These are phyloP conservation scores for Quercus gilva DNA, from an alignment of 306 rosid species.

Conservation along the genomic window DNA sequence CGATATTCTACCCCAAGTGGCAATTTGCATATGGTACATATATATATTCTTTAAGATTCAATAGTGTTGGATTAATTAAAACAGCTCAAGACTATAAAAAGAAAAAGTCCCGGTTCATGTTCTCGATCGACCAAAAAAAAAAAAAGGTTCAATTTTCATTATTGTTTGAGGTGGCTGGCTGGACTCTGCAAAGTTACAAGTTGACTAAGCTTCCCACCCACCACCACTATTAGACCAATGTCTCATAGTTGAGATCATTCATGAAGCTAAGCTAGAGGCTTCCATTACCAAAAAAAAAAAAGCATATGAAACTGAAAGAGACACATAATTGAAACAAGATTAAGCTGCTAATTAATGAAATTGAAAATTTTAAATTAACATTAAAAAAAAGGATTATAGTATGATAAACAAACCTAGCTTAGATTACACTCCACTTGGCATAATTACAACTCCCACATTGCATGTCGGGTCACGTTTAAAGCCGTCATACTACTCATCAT, in stretches of 20 bases:
- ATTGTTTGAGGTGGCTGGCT: background rate
- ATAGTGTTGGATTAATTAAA: background rate
- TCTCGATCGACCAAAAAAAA: background rate
- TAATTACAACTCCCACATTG: background rate
- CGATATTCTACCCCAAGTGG: background rate
- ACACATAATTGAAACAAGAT: background rate
- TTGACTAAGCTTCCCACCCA: constrained; percentile 12
- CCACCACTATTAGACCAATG: background rate
- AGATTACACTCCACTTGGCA: constrained; percentile 11
- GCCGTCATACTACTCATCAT: background rate
- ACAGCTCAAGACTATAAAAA: background rate
- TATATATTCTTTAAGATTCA: background rate
- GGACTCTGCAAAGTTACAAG: background rate
- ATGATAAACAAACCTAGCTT: background rate
- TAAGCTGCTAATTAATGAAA: background rate
- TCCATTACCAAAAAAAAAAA: background rate
- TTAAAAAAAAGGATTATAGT: background rate
- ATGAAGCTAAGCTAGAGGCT: background rate
- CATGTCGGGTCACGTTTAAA: background rate
- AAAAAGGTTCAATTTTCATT: background rate
- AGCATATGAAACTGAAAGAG: background rate
- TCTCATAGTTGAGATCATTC: background rate
- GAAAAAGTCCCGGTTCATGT: background rate
- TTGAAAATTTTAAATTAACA: too few relatives aligned
- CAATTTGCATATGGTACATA: background rate